Conservation (phyloP, 371 early-diverging fungal species). For the Circinella umbellata region DNA sequence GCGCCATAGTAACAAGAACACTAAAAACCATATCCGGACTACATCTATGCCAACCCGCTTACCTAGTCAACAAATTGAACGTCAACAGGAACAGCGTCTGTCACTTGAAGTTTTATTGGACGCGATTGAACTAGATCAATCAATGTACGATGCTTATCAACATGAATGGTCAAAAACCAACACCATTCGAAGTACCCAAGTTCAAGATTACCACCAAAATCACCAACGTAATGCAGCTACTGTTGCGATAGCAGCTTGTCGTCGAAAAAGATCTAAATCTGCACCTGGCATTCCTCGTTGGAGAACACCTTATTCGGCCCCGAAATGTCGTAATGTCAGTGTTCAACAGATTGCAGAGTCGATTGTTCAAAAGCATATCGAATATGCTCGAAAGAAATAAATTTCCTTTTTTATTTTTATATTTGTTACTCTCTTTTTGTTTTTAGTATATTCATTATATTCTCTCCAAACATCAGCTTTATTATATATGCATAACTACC, state of each 20-base stretch:
- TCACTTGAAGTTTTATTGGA: slow-evolving; percentile 45
- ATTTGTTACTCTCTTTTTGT: not conserved
- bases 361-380: slow-evolving; percentile 48
- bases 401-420: not conserved
- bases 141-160: slow-evolving; percentile 46
- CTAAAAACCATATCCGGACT: slow-evolving; percentile 38
- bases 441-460: not conserved
- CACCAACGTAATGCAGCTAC: too few relatives aligned
- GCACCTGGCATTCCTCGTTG: slow-evolving; percentile 40
- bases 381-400: slow-evolving; percentile 49
- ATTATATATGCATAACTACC: too few relatives aligned
- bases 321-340: slow-evolving; percentile 6
- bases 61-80: slow-evolving; percentile 31
- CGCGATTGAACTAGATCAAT: slow-evolving; percentile 54
- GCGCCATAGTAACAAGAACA: not conserved
- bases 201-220: not conserved
- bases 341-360: slow-evolving; percentile 35
- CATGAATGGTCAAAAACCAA: slow-evolving; percentile 39
- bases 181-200: slow-evolving; percentile 22
- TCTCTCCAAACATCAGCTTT: too few relatives aligned
- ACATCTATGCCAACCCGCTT: slow-evolving; percentile 39
- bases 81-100: slow-evolving; percentile 24
- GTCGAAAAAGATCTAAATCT: slow-evolving; percentile 43
- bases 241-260: not conserved
- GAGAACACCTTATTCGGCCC: slow-evolving; percentile 12